Evolutionary conservation across 179 eudicot species (phyloP), one percentile per base, ranked within the genome.

Genomic region (Drosera spatulata): DNA sequence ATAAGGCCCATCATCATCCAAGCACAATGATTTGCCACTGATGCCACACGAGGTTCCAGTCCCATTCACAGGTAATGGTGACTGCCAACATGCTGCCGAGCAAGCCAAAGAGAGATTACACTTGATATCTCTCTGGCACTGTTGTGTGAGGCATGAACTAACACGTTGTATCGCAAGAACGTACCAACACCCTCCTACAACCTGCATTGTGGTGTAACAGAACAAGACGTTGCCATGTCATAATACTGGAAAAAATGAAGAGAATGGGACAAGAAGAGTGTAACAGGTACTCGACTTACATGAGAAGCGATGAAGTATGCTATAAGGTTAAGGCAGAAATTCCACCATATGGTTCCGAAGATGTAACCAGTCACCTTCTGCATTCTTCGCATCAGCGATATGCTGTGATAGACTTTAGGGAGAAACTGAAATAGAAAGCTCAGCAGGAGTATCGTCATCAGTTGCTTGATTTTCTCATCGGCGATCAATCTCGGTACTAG

Each of bases 331-430:
- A 93, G 93, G 69, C 82, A 87, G 45, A 93, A 89, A 41, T 96
- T 96, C 98, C 98, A 91, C 99, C 95, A 93, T 45, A 93, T 88
- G 64, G 93, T 88, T 61, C 96, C 96, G 55, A 93, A 93, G 5
- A 93, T 67, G 59, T 93, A 93, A 10, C 99, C 99, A 2, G 99
- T 93, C 66, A 93, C 99, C 74, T 93, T 89, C 61, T 81, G 90
- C 99, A 93, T 93, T 61, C 85, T 76, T 63, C 86, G 73, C 96
- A 93, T 89, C n/a, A 93, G 41, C 53, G 66, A 69, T 55, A 91
- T 70, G 77, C 89, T 72, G 68, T 93, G 99, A 43, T 85, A 77
- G 15, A 86, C 93, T 73, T 93, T 93, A 3, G 99, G 99, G 41
- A 93, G 78, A 70, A 84, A 93, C 52, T 93, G 99, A 67, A 86